Evolutionary conservation across 2,329 filamentous ascomycete genomes (phyloP).

Genomic region (Pyrenochaeta sp.): DNA sequence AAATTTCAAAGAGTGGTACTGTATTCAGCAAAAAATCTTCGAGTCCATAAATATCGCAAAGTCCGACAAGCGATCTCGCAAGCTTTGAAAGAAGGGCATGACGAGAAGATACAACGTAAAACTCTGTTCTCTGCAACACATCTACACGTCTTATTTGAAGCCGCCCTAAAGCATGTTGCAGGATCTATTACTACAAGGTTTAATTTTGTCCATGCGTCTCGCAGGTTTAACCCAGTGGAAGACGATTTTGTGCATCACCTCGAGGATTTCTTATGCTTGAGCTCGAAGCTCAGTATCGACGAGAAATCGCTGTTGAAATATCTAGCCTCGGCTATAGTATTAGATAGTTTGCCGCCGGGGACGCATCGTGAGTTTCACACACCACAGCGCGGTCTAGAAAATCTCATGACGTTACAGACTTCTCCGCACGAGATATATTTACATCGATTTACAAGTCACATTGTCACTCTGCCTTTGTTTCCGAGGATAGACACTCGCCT

Average conservation of each 20-base stretch:
- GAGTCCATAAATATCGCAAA: too few relatives aligned
- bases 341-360: conserved; percentile 3
- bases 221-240: not conserved
- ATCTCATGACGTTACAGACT: too few relatives aligned
- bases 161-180: not conserved
- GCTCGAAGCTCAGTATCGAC: too few relatives aligned
- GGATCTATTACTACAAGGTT: not conserved
- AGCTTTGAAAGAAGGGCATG: too few relatives aligned
- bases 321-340: conserved; percentile 4
- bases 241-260: not conserved
- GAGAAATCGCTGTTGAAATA: too few relatives aligned
- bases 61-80: too few relatives aligned
- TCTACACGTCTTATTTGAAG: not conserved
- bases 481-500: not conserved
- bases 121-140: not conserved
- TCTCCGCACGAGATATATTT: not conserved
- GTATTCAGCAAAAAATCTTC: too few relatives aligned
- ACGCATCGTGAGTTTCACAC: conserved; percentile 7
- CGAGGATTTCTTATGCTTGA: not conserved
- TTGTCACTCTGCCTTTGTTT: not conserved
- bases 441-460: not conserved
- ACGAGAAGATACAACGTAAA: too few relatives aligned
- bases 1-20: too few relatives aligned
- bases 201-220: not conserved
- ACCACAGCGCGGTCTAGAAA: too few relatives aligned